Evolutionary conservation across 768 basidiomycete genomes (phyloP).

Genomic region (Amanita muscaria): DNA sequence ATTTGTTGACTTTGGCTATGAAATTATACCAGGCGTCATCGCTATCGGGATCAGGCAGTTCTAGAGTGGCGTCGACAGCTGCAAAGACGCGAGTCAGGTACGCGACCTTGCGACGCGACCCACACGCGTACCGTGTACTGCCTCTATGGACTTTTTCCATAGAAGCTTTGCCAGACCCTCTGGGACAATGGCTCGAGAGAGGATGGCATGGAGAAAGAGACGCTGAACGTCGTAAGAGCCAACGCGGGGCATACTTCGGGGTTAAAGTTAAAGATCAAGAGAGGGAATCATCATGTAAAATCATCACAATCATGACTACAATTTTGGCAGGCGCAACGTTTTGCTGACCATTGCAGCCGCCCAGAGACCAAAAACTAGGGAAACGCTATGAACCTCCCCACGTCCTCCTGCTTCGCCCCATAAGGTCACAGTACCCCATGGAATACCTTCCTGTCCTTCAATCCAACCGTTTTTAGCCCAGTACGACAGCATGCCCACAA

Average conservation of each 20-base stretch:
- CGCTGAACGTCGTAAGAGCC: slow-evolving; percentile 58
- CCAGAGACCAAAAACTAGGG: slow-evolving; percentile 76
- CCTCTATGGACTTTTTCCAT: slow-evolving; percentile 59
- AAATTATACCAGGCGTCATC: slow-evolving; percentile 52
- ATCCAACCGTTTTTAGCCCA: slow-evolving; percentile 86
- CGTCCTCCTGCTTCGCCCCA: slow-evolving; percentile 67
- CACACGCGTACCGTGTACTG: slow-evolving; percentile 50
- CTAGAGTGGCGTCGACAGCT: slow-evolving; percentile 49
- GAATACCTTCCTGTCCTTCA: slow-evolving; percentile 65
- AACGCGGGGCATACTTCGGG: slow-evolving; percentile 15
- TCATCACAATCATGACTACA: slow-evolving; percentile 24
- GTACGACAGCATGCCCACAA: slow-evolving; percentile 73
- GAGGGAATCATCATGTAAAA: neutral
- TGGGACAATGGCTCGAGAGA: slow-evolving; percentile 66
- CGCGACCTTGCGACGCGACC: slow-evolving; percentile 1
- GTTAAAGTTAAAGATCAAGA: too few species aligned
- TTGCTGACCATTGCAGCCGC: slow-evolving; percentile 98
- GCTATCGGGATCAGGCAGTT: slow-evolving; percentile 31
- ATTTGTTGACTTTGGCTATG: slow-evolving; percentile 47
- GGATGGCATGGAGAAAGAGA: slow-evolving; percentile 70
- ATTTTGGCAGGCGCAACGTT: slow-evolving; percentile 81
- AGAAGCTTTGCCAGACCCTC: slow-evolving; percentile 52
- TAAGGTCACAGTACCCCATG: slow-evolving; percentile 61
- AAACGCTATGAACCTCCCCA: slow-evolving; percentile 79
- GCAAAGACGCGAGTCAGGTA: slow-evolving; percentile 7